Evolutionary conservation across 2,329 filamentous ascomycete genomes (phyloP).

Genomic region (Graphiopsis chlorocephala): DNA sequence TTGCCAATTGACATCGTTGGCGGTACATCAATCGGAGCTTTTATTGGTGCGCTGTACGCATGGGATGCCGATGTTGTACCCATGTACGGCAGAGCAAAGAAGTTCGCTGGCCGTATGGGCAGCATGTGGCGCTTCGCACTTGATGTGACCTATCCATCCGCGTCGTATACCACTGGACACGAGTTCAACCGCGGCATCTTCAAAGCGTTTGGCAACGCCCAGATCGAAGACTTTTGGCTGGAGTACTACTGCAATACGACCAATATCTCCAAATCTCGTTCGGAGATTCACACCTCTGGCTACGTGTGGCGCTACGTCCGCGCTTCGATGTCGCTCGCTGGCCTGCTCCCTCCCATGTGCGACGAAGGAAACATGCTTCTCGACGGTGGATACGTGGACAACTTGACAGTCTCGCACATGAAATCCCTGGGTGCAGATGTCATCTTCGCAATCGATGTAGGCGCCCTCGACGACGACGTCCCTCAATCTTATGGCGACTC

Average conservation of each 20-base stretch:
- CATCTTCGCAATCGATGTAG: conserved; percentile 95
- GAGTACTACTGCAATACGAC: conserved; percentile 99
- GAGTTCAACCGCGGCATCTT: conserved; percentile 99
- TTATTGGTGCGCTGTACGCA: conserved; percentile 92
- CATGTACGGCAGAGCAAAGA: conserved; percentile 95
- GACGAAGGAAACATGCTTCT: conserved; percentile 96
- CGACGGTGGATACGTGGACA: conserved; percentile 96
- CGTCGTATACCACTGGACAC: conserved; percentile 95
- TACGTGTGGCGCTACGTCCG: conserved; percentile 98
- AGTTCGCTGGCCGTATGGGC: conserved; percentile 97
- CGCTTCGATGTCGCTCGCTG: conserved; percentile 94
- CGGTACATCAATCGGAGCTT: conserved; percentile 92
- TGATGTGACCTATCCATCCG: conserved; percentile 92
- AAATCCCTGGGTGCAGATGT: conserved; percentile 87
- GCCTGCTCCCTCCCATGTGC: conserved; percentile 86
- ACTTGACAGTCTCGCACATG: conserved; percentile 96
- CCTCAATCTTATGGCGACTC: conserved; percentile 93
- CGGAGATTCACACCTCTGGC: conserved; percentile 90
- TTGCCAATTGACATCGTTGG: conserved; percentile 95
- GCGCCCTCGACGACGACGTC: conserved; percentile 83
- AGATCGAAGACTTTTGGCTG: conserved; percentile 99
- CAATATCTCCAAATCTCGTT: conserved; percentile 91
- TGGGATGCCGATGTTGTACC: conserved; percentile 95
- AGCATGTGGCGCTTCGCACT: conserved; percentile 98
- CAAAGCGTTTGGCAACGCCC: conserved; percentile 94